Evolutionary conservation across 1,284 basidiomycete genomes (phyloP).

Genomic region (Ustilago trichophora): DNA sequence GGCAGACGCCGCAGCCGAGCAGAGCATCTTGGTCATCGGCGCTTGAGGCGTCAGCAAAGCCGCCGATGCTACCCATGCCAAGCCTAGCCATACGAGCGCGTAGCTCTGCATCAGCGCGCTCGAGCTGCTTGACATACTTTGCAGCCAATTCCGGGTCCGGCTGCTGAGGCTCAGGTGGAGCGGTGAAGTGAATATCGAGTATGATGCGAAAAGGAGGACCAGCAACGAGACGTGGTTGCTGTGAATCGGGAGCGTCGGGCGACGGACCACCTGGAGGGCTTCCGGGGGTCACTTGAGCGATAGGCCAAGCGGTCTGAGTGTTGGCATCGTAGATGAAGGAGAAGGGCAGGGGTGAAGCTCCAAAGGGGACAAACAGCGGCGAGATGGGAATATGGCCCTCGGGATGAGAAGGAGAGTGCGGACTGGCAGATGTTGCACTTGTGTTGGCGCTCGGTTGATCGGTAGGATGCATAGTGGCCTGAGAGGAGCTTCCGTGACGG

Average conservation of each 20-base stretch:
- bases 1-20: conserved; percentile 60
- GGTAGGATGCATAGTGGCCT: neutral
- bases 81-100: conserved; percentile 59
- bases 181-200: conserved; percentile 44
- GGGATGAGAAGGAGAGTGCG: conserved; percentile 21
- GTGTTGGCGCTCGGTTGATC: neutral
- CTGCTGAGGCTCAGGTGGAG: conserved; percentile 32
- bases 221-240: conserved; percentile 43
- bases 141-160: conserved; percentile 47
- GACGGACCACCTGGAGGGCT: conserved; percentile 30
- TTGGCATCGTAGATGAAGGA: conserved; percentile 57
- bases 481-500: neutral
- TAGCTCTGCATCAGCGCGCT: conserved; percentile 61
- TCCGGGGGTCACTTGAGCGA: conserved; percentile 40
- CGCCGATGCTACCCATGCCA: conserved; percentile 56
- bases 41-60: conserved; percentile 17
- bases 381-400: conserved; percentile 46
- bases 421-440: neutral
- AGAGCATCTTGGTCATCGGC: conserved; percentile 18
- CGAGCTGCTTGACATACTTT: conserved; percentile 52
- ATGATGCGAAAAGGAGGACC: conserved; percentile 57
- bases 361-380: conserved; percentile 56
- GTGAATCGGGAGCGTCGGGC: conserved; percentile 27
- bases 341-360: conserved; percentile 56
- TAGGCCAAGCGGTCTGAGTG: conserved; percentile 55